phyloP scores from a whole-genome alignment of 805 yeast genomes.

The Yarrowia deformans region DNA sequence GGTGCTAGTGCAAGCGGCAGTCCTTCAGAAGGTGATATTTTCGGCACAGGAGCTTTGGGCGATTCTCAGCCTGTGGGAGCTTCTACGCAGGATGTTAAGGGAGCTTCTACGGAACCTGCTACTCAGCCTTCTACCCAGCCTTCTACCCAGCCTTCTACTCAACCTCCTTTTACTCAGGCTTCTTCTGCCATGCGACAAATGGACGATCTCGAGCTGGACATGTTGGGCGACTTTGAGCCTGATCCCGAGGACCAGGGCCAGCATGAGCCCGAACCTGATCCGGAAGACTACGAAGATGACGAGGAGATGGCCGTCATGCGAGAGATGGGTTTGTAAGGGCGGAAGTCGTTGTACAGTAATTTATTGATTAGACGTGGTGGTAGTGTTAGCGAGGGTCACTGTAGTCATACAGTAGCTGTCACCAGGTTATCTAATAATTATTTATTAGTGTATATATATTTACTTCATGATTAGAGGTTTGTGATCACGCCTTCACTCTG shows the following conservation, averaged over 20 bases:
- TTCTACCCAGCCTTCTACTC: neutral
- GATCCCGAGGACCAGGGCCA: slow-evolving; percentile 3
- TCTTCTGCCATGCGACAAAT: neutral
- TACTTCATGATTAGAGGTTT: too few species aligned
- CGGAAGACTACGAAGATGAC: neutral
- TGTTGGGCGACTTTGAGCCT: slow-evolving; percentile 4
- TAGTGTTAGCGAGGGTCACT: too few species aligned
- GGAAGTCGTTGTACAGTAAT: neutral
- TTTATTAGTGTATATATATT: too few species aligned
- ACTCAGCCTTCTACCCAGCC: neutral
- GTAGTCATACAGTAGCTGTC: too few species aligned
- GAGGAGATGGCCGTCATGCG: slow-evolving; percentile 16
- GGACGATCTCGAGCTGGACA: neutral
- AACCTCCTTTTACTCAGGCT: neutral
- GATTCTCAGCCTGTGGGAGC: neutral
- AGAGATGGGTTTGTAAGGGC: slow-evolving; percentile 11
- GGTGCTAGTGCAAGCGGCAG: neutral
- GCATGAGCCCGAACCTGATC: slow-evolving; percentile 4
- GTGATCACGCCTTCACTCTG: too few species aligned
- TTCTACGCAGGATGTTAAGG: too few species aligned
- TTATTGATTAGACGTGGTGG: neutral
- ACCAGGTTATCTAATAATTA: too few species aligned
- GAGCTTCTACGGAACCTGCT: too few species aligned
- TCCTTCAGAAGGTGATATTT: slow-evolving; percentile 8
- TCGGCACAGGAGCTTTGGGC: neutral